Conservation (phyloP, 768 basidiomycete genomes). For the Coprinopsis sp. region DNA sequence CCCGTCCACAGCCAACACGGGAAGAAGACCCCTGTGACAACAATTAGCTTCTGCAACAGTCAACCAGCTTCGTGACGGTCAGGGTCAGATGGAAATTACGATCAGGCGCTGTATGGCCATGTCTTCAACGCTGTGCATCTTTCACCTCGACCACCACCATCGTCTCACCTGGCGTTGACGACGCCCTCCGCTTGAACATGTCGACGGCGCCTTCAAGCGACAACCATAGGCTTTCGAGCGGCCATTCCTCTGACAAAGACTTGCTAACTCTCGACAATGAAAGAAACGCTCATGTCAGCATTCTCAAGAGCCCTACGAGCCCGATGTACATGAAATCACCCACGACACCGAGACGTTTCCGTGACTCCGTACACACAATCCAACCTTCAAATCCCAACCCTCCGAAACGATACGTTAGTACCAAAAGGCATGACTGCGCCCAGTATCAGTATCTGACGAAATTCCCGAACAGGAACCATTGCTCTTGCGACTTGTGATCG, state of each 20-base stretch:
- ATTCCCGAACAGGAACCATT: conserved; percentile 27
- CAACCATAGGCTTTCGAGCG: no score
- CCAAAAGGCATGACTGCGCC: neutral
- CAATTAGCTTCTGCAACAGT: no score
- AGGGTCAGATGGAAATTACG: no score
- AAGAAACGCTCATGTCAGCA: neutral
- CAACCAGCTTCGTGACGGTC: no score
- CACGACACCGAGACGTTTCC: conserved; percentile 30
- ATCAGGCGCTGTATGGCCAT: no score
- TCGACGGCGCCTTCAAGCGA: no score
- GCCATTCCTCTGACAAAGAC: neutral
- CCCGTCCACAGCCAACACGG: no score
- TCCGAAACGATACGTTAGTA: conserved; percentile 41
- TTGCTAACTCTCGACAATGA: neutral
- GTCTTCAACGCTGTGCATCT: no score
- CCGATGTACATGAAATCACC: conserved; percentile 2
- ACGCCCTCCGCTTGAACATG: no score
- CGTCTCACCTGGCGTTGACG: no score
- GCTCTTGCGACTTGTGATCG: conserved; percentile 30
- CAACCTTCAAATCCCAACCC: conserved; percentile 34
- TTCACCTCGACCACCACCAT: no score
- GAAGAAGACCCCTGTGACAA: no score
- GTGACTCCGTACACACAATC: conserved; percentile 44
- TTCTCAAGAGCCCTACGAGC: neutral
- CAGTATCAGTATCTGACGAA: neutral